Conservation (phyloP, 2,329 filamentous ascomycete genomes). For the Hirsutella minnesotensis region DNA sequence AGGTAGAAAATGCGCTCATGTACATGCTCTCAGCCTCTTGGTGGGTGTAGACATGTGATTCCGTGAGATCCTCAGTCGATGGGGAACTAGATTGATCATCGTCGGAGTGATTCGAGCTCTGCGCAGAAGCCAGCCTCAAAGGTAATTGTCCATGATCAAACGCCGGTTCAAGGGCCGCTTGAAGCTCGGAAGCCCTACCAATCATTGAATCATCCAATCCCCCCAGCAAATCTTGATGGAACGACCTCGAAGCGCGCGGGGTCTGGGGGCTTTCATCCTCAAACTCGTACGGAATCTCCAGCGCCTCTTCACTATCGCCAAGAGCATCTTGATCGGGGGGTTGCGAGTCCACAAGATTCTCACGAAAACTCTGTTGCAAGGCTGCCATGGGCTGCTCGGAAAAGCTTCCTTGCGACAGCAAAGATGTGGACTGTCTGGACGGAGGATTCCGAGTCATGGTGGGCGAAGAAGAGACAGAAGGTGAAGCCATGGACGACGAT, state of each 20-base stretch:
- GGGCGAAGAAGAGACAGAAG: slow-evolving; percentile 44
- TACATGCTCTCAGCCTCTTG: slow-evolving; percentile 83
- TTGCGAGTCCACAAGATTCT: slow-evolving; percentile 11
- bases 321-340: slow-evolving; percentile 14
- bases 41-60: slow-evolving; percentile 63
- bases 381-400: slow-evolving; percentile 13
- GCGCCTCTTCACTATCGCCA: slow-evolving; percentile 41
- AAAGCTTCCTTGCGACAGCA: slow-evolving; percentile 16
- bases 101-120: background rate
- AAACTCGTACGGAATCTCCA: slow-evolving; percentile 44
- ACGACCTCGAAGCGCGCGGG: slow-evolving; percentile 39
- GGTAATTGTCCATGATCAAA: background rate
- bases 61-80: slow-evolving; percentile 37
- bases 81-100: background rate
- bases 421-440: slow-evolving; percentile 17
- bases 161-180: no score
- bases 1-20: slow-evolving; percentile 57
- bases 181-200: no score
- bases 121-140: background rate
- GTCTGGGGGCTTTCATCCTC: slow-evolving; percentile 32
- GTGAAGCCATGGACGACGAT: slow-evolving; percentile 38
- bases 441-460: slow-evolving; percentile 26
- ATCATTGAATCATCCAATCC: no score
- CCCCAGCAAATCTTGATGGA: slow-evolving; percentile 16
- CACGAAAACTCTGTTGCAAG: slow-evolving; percentile 13